These are phyloP conservation scores for Corrigiola litoralis DNA, from an alignment of 179 eudicot genomes.

Conservation along the genomic window DNA sequence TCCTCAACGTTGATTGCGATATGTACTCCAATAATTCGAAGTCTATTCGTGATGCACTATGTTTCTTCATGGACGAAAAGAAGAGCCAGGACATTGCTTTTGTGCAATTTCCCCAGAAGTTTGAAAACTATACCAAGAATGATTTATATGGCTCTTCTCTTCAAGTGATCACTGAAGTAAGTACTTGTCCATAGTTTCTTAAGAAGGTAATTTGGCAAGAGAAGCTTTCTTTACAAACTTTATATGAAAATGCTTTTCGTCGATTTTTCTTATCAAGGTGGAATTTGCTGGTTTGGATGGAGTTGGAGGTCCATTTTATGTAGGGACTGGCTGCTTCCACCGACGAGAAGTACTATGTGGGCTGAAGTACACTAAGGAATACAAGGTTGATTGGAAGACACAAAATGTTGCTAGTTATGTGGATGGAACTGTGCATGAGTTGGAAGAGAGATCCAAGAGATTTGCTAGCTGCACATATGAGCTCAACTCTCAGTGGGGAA, in stretches of 20 bases:
- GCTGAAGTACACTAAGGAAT: constrained; percentile 33
- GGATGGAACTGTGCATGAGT: constrained; percentile 26
- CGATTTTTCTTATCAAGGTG: constrained; percentile 34
- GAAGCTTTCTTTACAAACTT: too few species aligned
- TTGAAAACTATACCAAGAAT: constrained; percentile 51
- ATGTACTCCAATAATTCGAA: constrained; percentile 74
- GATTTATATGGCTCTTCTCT: constrained; percentile 54
- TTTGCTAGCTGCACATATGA: constrained; percentile 69
- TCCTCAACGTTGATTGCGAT: constrained; percentile 82
- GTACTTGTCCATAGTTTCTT: not conserved
- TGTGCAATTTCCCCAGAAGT: constrained; percentile 75
- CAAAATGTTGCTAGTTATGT: constrained; percentile 6
- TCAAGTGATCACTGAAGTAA: constrained; percentile 32
- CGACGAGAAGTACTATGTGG: constrained; percentile 66
- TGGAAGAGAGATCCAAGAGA: constrained; percentile 41
- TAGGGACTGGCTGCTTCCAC: constrained; percentile 86
- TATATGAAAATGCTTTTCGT: too few species aligned
- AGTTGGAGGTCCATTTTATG: constrained; percentile 65
- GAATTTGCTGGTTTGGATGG: constrained; percentile 74
- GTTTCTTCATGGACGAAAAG: constrained; percentile 84
- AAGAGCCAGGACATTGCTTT: constrained; percentile 61
- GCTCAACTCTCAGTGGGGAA: constrained; percentile 71
- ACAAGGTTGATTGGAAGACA: constrained; percentile 30
- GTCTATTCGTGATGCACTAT: constrained; percentile 59
- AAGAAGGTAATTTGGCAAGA: too few species aligned